Evolutionary conservation across 495 filamentous ascomycete genomes (phyloP), one percentile per base, ranked within the genome.

Genomic region (Lichenothelia convexa): DNA sequence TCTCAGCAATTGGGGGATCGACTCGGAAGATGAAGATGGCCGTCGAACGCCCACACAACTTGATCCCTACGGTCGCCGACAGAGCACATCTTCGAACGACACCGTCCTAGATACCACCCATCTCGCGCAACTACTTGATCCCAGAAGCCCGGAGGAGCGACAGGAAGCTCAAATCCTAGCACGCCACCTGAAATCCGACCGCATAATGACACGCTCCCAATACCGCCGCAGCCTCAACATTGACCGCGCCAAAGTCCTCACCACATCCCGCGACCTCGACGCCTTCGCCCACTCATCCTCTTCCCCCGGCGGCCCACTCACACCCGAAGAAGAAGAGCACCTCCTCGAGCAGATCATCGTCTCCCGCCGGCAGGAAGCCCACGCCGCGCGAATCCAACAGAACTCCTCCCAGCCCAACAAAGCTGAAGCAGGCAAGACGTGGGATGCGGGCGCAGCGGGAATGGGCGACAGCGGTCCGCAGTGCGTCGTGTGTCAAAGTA

Each of bases 401-500:
- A 19, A 51, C 24, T 33, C 49, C 24, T 26, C 31, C 5, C 30
- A 44, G 3, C 39, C 34, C 7, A 33, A 44, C 22, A 39, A 30
- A 7, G 38, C 35, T 30, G 20, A 45, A 47, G 34, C 68, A 0
- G 49, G 40, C 5, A 46, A 53, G 6, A 65, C 68, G 0, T 86
- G 79, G 70, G 64, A 70, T 19, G 64, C 63, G 2, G 79, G 80
- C 3, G 78, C 70, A 0, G 73, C 70, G 7, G 76, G 78, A 1
- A 67, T 87, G 43, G 81, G 76, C 2, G 61, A 65, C 1, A 70
- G 71, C 32, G 83, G 87, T 0, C 86, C 85, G 3, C 76, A 80
- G 35, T 97, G 89, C 50, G 89, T 94, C 1, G 80, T 97, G 3
- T 97, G 89, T 49, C 89, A 95, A 50, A 71, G 71, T 18, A 69